A percentile compares a stretch with the other conserved stretches of the same genome.
Evolutionary conservation across 495 filamentous ascomycete genomes (phyloP).

Genomic region (Collariella sp.): DNA sequence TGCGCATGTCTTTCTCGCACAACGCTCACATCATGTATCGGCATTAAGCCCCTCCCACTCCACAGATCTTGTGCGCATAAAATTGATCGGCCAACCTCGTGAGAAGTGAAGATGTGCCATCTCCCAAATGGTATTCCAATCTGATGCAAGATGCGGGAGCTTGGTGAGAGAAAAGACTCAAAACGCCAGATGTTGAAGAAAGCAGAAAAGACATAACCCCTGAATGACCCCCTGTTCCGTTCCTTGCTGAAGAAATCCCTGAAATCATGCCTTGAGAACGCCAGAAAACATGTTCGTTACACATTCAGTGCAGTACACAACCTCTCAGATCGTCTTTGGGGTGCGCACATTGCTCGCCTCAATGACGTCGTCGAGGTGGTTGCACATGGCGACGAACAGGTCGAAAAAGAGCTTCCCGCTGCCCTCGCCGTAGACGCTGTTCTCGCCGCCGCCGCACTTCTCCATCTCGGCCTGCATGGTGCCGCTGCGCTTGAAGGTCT

Average conservation of each 20-base stretch:
- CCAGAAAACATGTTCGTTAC: constrained; percentile 18
- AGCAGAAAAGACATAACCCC: constrained; percentile 1
- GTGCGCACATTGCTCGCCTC: constrained; percentile 48
- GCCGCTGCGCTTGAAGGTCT: constrained; percentile 90
- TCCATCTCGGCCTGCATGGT: constrained; percentile 99
- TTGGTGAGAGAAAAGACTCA: constrained; percentile 28
- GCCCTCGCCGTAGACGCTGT: constrained; percentile 38
- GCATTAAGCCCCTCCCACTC: constrained; percentile 32
- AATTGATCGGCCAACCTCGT: constrained; percentile 43
- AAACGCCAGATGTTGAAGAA: constrained; percentile 25
- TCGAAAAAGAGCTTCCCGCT: constrained; percentile 90
- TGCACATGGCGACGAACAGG: constrained; percentile 94
- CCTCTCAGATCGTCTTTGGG: constrained; percentile 42
- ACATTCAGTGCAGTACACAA: constrained; percentile 10
- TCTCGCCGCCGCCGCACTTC: constrained; percentile 38
- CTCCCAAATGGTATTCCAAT: constrained; percentile 45
- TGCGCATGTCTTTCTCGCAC: constrained; percentile 17
- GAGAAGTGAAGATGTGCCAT: constrained; percentile 41
- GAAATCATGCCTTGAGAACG: constrained; percentile 12
- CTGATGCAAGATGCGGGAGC: constrained; percentile 36
- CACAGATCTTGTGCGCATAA: constrained; percentile 28
- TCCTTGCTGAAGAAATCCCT: constrained; percentile 8
- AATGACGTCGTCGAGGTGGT: constrained; percentile 86
- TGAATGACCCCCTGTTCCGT: constrained; percentile 11
- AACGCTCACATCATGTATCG: constrained; percentile 26